phyloP scores from a whole-genome alignment of 164 flowering plant genomes.

The Saururus chinensis region DNA sequence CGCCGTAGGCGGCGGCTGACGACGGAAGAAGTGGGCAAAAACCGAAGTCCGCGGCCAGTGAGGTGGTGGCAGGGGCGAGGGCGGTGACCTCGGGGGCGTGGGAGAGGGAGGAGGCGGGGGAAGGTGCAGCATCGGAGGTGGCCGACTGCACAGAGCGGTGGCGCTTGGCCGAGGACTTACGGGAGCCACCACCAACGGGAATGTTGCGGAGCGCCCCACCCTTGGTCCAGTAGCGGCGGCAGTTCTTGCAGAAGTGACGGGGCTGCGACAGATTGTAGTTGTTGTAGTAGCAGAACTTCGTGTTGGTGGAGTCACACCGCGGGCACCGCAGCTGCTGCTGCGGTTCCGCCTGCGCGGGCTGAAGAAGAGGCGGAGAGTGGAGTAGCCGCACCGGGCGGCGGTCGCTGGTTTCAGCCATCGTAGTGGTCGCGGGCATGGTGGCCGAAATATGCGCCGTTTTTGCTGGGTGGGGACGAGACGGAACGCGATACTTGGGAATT shows the following conservation, averaged over 20 bases:
- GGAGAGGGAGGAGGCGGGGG: neutral
- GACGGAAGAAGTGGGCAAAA: constrained; percentile 23
- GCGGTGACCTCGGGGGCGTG: neutral
- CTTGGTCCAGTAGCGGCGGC: constrained; percentile 64
- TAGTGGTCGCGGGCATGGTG: neutral
- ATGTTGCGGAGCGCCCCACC: constrained; percentile 66
- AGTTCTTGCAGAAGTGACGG: constrained; percentile 57
- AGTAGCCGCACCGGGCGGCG: constrained; percentile 5
- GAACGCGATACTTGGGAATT: neutral
- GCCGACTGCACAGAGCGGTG: constrained; percentile 21
- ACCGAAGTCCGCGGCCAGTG: constrained; percentile 2
- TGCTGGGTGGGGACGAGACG: neutral
- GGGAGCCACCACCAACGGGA: constrained; percentile 55
- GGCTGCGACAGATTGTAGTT: constrained; percentile 67
- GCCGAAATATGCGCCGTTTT: neutral
- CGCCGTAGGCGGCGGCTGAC: constrained; percentile 19
- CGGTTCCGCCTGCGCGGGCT: constrained; percentile 4
- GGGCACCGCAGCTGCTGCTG: constrained; percentile 40
- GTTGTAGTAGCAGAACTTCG: constrained; percentile 76
- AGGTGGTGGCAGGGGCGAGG: neutral
- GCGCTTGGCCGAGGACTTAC: constrained; percentile 38
- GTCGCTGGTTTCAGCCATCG: constrained; percentile 24
- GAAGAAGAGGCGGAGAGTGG: neutral
- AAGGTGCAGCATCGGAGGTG: neutral
- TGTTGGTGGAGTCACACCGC: constrained; percentile 50